Percentiles rank a stretch among this genome's conserved stretches.
These are phyloP conservation scores for Parsonsia alboflavescens DNA, from an alignment of 257 asterid species.

Conservation along the genomic window DNA sequence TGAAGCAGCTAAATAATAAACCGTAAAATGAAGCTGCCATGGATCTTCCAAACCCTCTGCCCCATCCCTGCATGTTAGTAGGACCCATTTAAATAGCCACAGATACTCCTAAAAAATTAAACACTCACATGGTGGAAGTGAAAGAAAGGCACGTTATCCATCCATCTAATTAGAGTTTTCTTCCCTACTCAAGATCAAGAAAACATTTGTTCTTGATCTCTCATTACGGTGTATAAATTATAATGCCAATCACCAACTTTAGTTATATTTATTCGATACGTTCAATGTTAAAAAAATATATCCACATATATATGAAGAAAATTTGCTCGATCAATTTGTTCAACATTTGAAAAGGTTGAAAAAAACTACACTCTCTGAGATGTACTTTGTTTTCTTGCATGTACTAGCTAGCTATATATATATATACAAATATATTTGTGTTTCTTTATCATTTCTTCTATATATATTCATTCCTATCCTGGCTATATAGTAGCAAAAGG, in stretches of 20 bases:
- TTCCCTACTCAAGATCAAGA: conserved; percentile 8
- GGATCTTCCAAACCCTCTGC: background rate
- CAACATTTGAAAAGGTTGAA: background rate
- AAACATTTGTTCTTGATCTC: background rate
- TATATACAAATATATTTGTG: background rate
- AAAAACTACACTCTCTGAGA: background rate
- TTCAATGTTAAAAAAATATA: no score
- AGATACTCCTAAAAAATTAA: conserved; percentile 27
- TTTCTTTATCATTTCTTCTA: background rate
- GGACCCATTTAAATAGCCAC: conserved; percentile 40
- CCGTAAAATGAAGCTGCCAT: background rate
- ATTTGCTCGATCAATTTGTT: background rate
- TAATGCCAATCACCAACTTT: background rate
- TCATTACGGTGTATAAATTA: background rate
- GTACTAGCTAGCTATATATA: background rate
- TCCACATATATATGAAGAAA: no score
- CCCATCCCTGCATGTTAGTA: conserved; percentile 48
- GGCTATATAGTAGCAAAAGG: background rate
- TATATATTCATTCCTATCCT: background rate
- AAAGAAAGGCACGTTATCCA: conserved; percentile 39
- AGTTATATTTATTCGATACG: background rate
- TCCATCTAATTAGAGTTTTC: conserved; percentile 11
- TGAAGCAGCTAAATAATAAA: background rate
- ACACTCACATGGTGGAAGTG: conserved; percentile 50
- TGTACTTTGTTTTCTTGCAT: background rate